These are phyloP conservation scores for Anisogramma anomala DNA, from an alignment of 2,329 filamentous ascomycete genomes.

Conservation along the genomic window DNA sequence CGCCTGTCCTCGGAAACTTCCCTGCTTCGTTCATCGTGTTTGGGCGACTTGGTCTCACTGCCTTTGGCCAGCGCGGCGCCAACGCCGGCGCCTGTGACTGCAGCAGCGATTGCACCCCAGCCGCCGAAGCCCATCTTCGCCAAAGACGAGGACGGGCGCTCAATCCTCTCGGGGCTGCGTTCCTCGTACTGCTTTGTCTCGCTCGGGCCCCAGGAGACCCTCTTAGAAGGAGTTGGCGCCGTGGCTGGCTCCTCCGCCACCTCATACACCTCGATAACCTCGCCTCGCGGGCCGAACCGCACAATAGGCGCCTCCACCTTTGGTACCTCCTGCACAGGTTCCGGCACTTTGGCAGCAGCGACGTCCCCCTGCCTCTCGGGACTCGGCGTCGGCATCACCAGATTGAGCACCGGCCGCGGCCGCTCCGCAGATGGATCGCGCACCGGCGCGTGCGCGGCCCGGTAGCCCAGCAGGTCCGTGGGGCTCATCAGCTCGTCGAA, in stretches of 20 bases:
- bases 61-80: constrained; percentile 17
- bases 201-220: constrained; percentile 54
- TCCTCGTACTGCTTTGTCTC: constrained; percentile 53
- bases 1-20: no score
- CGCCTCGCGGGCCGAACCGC: constrained; percentile 29
- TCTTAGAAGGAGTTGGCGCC: constrained; percentile 31
- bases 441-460: constrained; percentile 16
- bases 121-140: constrained; percentile 35
- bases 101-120: constrained; percentile 43
- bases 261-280: constrained; percentile 32
- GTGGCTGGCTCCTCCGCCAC: constrained; percentile 30
- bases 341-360: constrained; percentile 13
- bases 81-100: constrained; percentile 31
- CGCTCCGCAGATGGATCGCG: constrained; percentile 44
- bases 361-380: constrained; percentile 29
- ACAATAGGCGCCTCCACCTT: constrained; percentile 20
- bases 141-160: constrained; percentile 26
- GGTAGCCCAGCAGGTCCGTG: constrained; percentile 31
- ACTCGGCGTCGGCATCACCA: constrained; percentile 48
- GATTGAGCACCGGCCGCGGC: constrained; percentile 46
- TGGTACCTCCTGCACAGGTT: constrained; percentile 14
- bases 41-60: not conserved
- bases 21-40: constrained; percentile 12
- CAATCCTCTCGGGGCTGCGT: constrained; percentile 45
- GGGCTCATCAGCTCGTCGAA: constrained; percentile 50